Conservation (phyloP, 768 basidiomycete species). For the Kwoniella sp. region DNA sequence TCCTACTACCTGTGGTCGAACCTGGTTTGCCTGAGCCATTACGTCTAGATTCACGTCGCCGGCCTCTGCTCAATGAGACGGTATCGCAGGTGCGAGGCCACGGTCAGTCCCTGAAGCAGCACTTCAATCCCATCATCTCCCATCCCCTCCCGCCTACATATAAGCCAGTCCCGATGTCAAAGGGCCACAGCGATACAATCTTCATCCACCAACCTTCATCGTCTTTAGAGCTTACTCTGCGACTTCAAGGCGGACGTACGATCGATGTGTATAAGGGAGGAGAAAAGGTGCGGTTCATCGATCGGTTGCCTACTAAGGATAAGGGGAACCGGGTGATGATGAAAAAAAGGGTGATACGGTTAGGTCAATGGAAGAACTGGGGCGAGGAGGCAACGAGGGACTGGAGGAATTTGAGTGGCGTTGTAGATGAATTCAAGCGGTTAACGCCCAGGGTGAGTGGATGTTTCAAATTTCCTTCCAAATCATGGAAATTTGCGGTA, state of each 20-base stretch:
- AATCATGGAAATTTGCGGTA: too few species aligned
- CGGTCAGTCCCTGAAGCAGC: not conserved
- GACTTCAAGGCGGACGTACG: not conserved
- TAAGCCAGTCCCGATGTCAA: slow-evolving; percentile 18
- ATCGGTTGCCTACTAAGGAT: not conserved
- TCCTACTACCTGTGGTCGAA: too few species aligned
- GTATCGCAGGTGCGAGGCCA: too few species aligned
- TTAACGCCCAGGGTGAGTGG: slow-evolving; percentile 34
- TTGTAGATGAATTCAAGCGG: slow-evolving; percentile 37
- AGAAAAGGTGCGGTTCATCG: not conserved
- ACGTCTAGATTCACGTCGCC: too few species aligned
- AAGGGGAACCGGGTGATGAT: not conserved
- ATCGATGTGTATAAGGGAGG: slow-evolving; percentile 10
- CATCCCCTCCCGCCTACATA: slow-evolving; percentile 27
- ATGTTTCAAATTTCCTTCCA: too few species aligned
- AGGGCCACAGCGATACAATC: slow-evolving; percentile 19
- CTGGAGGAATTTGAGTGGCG: slow-evolving; percentile 26
- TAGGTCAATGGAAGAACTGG: slow-evolving; percentile 21
- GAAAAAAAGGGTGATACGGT: not conserved
- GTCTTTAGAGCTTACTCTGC: not conserved
- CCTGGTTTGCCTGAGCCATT: too few species aligned
- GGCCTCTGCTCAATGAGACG: not conserved
- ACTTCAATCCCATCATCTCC: slow-evolving; percentile 17
- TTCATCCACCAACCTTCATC: slow-evolving; percentile 1
- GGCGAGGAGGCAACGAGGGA: slow-evolving; percentile 19